Base-by-base conservation (phyloP, 164 flowering plant species). In the Taxillus chinensis region DNA sequence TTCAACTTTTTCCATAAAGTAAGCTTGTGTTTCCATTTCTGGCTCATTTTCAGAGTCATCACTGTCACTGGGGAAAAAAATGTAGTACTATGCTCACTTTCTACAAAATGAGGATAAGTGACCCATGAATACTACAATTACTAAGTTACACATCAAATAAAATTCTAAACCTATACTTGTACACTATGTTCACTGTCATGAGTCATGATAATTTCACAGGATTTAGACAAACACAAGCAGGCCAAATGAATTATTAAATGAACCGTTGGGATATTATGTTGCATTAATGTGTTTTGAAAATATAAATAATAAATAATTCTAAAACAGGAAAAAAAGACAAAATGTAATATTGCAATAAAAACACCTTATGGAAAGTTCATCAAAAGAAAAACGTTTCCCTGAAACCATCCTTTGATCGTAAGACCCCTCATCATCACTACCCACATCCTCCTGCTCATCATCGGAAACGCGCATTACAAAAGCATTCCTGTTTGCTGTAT, bases 41-140 rank as follows among this genome's bases (percentile, higher is more conserved):
- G 56, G 50, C 2, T 73, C 86, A 69, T 79, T 67, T 61, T 79
- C 90, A 62, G 82, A 82, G 59, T 73, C 84, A 41, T 84, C 89
- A 55, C 77, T 73, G 50, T 77, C 79, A 77, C 80, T 77, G 70
- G 57, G 70, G 15, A 51, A 51, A 51, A 51, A 5, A 48, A 65
- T 54, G 52, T 45, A 8, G 50, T 37, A 62, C 37, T 49, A 17
- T n/a, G 64, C 12, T n/a, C 13, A 43, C 41, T 42, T 58, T 56
- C 49, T 42, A 14, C 58, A 48, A 57, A 55, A 38, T 7, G 60
- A 38, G 42, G 27, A 27, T 27, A 27, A 27, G 27, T 27, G 27
- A 27, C 27, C 27, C 27, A 27, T 27, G 27, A 27, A 27, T 27
- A 27, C 27, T 2, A 27, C 27, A 27, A 27, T 27, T 27, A 27